Evolutionary conservation across 768 basidiomycete species (phyloP), one percentile per base, ranked within the genome.

Genomic region (Boletus speciosus): DNA sequence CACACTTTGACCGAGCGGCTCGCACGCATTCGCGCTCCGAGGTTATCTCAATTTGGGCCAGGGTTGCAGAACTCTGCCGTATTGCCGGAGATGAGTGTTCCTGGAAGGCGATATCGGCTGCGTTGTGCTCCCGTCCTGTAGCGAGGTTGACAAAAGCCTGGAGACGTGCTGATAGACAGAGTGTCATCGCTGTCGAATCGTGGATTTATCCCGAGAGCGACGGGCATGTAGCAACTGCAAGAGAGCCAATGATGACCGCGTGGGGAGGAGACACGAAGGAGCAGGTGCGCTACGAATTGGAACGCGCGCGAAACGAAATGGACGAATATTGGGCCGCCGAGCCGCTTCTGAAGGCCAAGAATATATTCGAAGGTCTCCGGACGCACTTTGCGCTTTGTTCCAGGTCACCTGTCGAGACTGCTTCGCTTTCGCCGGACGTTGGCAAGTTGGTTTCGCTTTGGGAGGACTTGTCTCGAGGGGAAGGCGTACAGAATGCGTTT

Each of bases 111-210:
- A 85, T 93, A 48, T 70, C 69, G n/a, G 75, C 78, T 12, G 91
- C 86, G 7, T 66, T 93, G 15, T 88, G 86, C 56, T 84, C 86
- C 15, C 74, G 84, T 27, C 86, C 91, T 16, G 77, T 93, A 21
- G 87, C 89, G 9, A 74, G 91, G 36, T 68, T 93, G 46, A 86
- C 85, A 47, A 90, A 90, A 67, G 87, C 78, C 6, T 93, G 91
- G 91, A 83, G 81, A 61, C 76, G 90, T 19, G 86, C 88, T 0
- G 86, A 90, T 54, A 66, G 80, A 0, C 73, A 76, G 21, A 81
- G 81, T 16, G 61, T 84, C 43, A 74, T 77, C 8, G 78, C 76
- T 3, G 78, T 90, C 29, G 86, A 90, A 57, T 74, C 77, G 4
- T 91, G 90, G 90, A 79, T 85, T 0, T 78, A 82, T 61, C 69